Conservation (phyloP, 441 rosid genomes). For the Lepidium campestre region DNA sequence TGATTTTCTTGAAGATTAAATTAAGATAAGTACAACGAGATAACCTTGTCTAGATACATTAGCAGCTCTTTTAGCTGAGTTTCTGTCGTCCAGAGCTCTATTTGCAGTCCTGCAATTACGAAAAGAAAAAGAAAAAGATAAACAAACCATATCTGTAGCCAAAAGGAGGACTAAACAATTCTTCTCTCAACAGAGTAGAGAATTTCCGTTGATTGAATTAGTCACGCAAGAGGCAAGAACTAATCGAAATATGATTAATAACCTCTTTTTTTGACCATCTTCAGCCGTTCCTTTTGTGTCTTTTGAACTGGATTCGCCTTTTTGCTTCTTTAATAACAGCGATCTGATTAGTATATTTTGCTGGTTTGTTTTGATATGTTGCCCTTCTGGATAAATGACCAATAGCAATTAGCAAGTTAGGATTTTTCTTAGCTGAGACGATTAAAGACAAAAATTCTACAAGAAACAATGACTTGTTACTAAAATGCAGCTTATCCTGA, state of each 20-base stretch:
- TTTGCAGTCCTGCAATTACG: conserved; percentile 51
- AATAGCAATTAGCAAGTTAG: conserved; percentile 27
- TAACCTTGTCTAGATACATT: conserved; percentile 56
- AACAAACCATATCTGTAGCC: not conserved
- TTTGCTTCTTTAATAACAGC: conserved; percentile 67
- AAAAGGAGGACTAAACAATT: not conserved
- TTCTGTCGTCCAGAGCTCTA: conserved; percentile 53
- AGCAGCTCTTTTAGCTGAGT: conserved; percentile 64
- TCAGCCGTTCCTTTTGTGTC: conserved; percentile 45
- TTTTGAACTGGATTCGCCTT: conserved; percentile 57
- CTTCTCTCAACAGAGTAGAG: not conserved
- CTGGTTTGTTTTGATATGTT: conserved; percentile 80
- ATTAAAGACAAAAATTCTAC: not conserved
- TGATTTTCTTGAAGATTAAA: not conserved
- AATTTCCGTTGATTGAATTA: not conserved
- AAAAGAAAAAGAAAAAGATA: not conserved
- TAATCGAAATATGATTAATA: not conserved
- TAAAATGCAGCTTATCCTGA: not conserved
- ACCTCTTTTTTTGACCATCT: conserved; percentile 84
- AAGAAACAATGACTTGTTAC: not conserved
- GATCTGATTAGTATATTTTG: conserved; percentile 91
- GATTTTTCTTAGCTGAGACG: not conserved
- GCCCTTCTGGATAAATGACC: conserved; percentile 50
- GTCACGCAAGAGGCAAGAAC: not conserved
- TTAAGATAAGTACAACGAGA: not conserved